Conservation (phyloP, 306 rosid species). For the Gastrolobium villosum region DNA sequence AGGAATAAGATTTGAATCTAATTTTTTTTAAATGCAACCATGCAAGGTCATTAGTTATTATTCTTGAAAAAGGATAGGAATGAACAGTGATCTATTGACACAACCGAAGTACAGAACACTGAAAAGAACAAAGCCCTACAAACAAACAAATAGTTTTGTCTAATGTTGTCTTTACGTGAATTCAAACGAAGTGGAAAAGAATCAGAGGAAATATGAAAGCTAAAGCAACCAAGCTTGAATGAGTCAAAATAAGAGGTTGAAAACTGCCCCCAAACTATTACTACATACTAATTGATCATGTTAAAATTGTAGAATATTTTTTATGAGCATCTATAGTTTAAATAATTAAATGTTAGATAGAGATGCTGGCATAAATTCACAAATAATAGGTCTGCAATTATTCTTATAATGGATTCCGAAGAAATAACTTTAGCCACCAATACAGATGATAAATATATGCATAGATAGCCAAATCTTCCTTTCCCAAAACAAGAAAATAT, state of each 20-base stretch:
- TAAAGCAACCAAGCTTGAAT: constrained; percentile 36
- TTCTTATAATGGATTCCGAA: constrained; percentile 53
- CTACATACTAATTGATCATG: neutral
- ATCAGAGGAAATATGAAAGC: constrained; percentile 29
- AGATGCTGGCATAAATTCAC: constrained; percentile 46
- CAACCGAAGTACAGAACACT: constrained; percentile 54
- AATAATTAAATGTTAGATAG: constrained; percentile 26
- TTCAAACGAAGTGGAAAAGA: constrained; percentile 38
- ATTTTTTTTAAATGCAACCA: constrained; percentile 53
- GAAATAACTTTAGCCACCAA: constrained; percentile 49
- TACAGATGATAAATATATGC: constrained; percentile 37
- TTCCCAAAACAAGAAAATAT: constrained; percentile 46
- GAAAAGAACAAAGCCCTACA: constrained; percentile 54
- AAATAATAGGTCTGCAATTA: constrained; percentile 36
- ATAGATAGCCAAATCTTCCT: constrained; percentile 47
- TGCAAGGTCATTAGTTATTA: constrained; percentile 47
- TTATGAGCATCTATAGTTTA: constrained; percentile 30
- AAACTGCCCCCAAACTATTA: neutral
- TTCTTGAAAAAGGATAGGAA: constrained; percentile 43
- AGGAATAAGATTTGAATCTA: constrained; percentile 62
- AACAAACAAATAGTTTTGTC: constrained; percentile 41
- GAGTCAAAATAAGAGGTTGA: constrained; percentile 22
- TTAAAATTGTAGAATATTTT: constrained; percentile 6
- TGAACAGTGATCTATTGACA: constrained; percentile 55
- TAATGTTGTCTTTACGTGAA: constrained; percentile 50